Conservation (phyloP, 441 rosid species). For the Iberis amara region DNA sequence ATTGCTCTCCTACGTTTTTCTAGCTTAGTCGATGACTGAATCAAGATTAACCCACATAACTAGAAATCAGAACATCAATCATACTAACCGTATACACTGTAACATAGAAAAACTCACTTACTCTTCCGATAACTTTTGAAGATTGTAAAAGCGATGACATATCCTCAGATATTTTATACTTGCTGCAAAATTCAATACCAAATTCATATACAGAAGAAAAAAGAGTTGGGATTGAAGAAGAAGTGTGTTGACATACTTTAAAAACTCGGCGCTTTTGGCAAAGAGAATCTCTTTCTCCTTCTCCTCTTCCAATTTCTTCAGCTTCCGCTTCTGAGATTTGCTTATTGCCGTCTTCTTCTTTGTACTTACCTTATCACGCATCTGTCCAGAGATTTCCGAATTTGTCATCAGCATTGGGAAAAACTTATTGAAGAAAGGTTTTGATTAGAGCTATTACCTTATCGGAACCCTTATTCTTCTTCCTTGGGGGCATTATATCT, state of each 20-base stretch:
- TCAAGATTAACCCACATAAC: constrained; percentile 10
- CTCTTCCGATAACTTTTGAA: constrained; percentile 53
- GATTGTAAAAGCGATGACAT: constrained; percentile 60
- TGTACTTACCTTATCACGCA: constrained; percentile 23
- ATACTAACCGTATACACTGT: not conserved
- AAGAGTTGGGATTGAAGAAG: not conserved
- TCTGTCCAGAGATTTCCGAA: constrained; percentile 19
- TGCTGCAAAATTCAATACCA: constrained; percentile 37
- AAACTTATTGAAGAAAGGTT: not conserved
- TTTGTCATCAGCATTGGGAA: not conserved
- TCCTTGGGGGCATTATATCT: constrained; percentile 49
- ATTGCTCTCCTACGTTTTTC: constrained; percentile 57
- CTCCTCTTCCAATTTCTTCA: constrained; percentile 79
- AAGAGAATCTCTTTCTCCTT: constrained; percentile 42
- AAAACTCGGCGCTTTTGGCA: constrained; percentile 40
- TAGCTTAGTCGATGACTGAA: constrained; percentile 50
- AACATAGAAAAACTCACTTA: constrained; percentile 35
- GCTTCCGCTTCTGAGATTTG: constrained; percentile 60
- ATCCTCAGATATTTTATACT: constrained; percentile 58
- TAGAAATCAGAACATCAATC: constrained; percentile 2
- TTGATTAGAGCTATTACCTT: constrained; percentile 8
- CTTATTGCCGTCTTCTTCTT: constrained; percentile 30
- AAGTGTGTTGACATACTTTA: constrained; percentile 44
- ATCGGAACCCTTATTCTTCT: constrained; percentile 29
- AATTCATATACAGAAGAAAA: not conserved